These are phyloP conservation scores for Heliocybe sulcata DNA, from an alignment of 1,284 basidiomycete genomes.

Conservation along the genomic window DNA sequence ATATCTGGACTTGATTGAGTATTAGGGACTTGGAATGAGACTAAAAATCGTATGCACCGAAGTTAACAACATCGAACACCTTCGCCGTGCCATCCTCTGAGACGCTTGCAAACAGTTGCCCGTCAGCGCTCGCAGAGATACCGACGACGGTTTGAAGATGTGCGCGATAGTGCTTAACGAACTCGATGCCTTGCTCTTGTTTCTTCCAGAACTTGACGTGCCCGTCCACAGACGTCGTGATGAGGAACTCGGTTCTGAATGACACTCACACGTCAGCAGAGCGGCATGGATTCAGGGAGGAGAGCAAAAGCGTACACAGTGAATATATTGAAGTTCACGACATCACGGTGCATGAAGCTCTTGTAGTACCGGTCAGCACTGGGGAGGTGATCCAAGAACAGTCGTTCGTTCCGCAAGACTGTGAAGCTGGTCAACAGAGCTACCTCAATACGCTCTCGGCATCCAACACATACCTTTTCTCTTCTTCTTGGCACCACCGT, in stretches of 20 bases:
- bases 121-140: constrained; percentile 88
- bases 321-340: constrained; percentile 81
- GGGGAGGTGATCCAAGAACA: constrained; percentile 91
- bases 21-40: not conserved
- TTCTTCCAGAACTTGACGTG: constrained; percentile 99
- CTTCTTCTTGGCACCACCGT: constrained; percentile 51
- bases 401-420: constrained; percentile 72
- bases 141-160: constrained; percentile 78
- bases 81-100: constrained; percentile 84
- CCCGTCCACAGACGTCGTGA: constrained; percentile 94
- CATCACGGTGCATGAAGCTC: constrained; percentile 98
- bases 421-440: not conserved
- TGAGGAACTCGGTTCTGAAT: constrained; percentile 81
- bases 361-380: constrained; percentile 92
- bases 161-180: constrained; percentile 91
- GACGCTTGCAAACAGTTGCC: constrained; percentile 85
- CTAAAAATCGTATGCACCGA: constrained; percentile 50
- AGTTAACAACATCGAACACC: constrained; percentile 97
- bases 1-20: constrained; percentile 51
- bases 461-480: constrained; percentile 50
- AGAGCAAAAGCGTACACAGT: constrained; percentile 53
- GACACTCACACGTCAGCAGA: not conserved
- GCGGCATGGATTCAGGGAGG: not conserved
- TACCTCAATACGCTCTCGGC: constrained; percentile 21
- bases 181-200: constrained; percentile 87